Conservation (phyloP, 23 red algal species). For the Gracilaria vermiculophylla region DNA sequence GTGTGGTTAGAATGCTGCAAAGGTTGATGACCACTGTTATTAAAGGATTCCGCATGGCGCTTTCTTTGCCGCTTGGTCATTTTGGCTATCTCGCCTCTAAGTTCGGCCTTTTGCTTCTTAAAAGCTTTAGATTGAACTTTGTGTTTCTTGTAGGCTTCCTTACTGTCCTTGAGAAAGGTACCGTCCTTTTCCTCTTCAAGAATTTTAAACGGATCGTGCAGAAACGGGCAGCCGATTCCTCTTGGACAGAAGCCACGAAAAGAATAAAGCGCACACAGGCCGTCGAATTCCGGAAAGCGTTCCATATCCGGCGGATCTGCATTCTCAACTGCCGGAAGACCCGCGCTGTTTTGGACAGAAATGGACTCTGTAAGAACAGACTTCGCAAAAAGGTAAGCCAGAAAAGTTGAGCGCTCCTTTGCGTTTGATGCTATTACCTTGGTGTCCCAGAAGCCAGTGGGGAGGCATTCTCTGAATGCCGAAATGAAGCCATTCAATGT, state of each 20-base stretch:
- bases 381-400: conserved; percentile 81
- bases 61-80: conserved; percentile 25
- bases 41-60: not conserved
- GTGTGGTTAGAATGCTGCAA: not conserved
- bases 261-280: conserved; percentile 55
- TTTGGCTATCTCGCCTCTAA: not conserved
- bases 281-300: not conserved
- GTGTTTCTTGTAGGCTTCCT: conserved; percentile 47
- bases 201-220: conserved; percentile 43
- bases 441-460: conserved; percentile 83
- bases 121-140: conserved; percentile 41
- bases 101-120: conserved; percentile 25
- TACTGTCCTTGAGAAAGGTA: conserved; percentile 3
- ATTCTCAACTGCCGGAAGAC: conserved; percentile 6
- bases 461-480: conserved; percentile 16
- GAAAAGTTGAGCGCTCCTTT: conserved; percentile 41
- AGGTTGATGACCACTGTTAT: not conserved
- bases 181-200: conserved; percentile 43
- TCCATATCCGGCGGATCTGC: conserved; percentile 10
- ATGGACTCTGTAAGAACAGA: conserved; percentile 17
- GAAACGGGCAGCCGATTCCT: conserved; percentile 46
- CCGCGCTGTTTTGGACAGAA: not conserved
- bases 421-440: conserved; percentile 57
- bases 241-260: conserved; percentile 59
- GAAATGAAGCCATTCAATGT: conserved; percentile 71